Conservation (phyloP, 345 rosid genomes). For the Passiflora organensis region DNA sequence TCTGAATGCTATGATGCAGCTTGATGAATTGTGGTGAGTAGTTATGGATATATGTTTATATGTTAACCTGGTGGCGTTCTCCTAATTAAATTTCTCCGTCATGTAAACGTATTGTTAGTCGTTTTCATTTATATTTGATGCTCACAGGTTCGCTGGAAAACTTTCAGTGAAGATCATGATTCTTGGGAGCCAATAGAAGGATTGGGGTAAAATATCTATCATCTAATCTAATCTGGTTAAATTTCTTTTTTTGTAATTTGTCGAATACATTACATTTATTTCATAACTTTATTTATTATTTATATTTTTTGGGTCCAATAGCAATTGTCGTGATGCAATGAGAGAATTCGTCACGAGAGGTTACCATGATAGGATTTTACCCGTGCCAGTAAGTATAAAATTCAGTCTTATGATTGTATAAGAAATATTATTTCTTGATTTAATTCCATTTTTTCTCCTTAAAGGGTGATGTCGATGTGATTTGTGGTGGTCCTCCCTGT, state of each 20-base stretch:
- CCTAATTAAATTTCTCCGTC: neutral
- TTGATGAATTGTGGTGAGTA: no score
- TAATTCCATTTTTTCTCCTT: slow-evolving; percentile 1
- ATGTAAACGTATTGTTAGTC: neutral
- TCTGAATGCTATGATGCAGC: no score
- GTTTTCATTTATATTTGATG: neutral
- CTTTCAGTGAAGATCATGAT: slow-evolving; percentile 46
- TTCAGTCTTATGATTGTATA: neutral
- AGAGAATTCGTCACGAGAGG: slow-evolving; percentile 49
- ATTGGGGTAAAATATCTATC: slow-evolving; percentile 34
- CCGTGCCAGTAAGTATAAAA: slow-evolving; percentile 50
- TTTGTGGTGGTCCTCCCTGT: slow-evolving; percentile 89
- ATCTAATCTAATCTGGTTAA: no score
- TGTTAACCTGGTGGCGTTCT: no score
- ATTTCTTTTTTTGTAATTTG: no score
- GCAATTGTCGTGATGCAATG: slow-evolving; percentile 39
- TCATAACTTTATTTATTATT: neutral
- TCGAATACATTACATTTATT: no score
- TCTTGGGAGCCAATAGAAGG: slow-evolving; percentile 67
- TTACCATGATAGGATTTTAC: slow-evolving; percentile 39
- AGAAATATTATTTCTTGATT: neutral
- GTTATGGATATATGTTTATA: no score
- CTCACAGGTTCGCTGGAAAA: slow-evolving; percentile 58
- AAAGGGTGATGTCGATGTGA: slow-evolving; percentile 69
- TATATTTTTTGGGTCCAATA: slow-evolving; percentile 13